Conservation (phyloP, 176 grass and related monocot genomes). For the Rhipidocladum racemiflorum region DNA sequence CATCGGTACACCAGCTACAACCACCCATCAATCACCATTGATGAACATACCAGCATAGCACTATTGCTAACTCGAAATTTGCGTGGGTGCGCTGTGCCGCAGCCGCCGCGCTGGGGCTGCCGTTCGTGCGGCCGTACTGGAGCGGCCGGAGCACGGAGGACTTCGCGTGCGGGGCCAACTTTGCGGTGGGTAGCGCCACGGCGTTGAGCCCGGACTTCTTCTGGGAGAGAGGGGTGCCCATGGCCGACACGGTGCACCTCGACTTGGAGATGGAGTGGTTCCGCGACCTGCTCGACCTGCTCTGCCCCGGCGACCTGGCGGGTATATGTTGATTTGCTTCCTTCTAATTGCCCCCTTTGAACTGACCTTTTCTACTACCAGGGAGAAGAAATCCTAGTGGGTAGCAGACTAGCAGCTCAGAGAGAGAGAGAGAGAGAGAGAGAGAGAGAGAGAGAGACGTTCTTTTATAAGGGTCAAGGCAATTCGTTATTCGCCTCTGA, state of each 20-base stretch:
- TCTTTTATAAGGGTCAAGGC: too few relatives aligned
- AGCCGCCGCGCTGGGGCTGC: slow-evolving; percentile 56
- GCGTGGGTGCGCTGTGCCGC: neutral
- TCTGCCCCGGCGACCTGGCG: slow-evolving; percentile 27
- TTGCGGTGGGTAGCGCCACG: slow-evolving; percentile 73
- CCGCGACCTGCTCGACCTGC: slow-evolving; percentile 41
- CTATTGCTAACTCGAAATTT: slow-evolving; percentile 4
- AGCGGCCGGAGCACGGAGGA: slow-evolving; percentile 36
- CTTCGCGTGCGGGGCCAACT: slow-evolving; percentile 73
- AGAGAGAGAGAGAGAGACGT: too few relatives aligned
- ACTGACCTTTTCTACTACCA: neutral
- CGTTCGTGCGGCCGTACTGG: slow-evolving; percentile 55
- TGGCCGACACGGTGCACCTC: slow-evolving; percentile 53
- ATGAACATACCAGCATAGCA: neutral
- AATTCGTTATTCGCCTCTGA: too few relatives aligned
- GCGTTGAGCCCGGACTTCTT: slow-evolving; percentile 69
- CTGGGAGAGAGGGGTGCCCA: slow-evolving; percentile 43
- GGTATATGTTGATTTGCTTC: slow-evolving; percentile 19
- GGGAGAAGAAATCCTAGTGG: neutral
- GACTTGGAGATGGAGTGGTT: slow-evolving; percentile 77
- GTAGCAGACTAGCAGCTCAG: neutral
- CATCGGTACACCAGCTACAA: slow-evolving; percentile 40
- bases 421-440: neutral
- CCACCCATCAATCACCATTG: neutral
- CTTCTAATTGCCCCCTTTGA: neutral